Conservation (phyloP, 2,329 filamentous ascomycete species). For the Colletotrichum siamense region DNA sequence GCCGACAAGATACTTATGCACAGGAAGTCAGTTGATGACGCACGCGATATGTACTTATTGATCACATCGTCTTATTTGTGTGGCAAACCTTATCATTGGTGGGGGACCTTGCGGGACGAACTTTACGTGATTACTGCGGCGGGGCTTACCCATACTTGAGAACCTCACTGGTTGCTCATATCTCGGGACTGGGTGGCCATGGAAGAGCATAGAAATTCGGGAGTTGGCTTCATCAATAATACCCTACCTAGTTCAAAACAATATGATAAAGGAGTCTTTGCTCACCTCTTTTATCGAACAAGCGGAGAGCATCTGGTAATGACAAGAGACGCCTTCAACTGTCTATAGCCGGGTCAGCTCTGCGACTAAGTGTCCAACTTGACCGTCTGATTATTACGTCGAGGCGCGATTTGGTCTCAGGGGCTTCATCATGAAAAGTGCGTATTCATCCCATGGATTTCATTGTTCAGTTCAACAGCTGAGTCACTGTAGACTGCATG, state of each 20-base stretch:
- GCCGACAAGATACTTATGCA: rapidly evolving
- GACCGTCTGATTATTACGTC: rapidly evolving
- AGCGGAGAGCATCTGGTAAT: neutral
- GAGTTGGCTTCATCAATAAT: neutral
- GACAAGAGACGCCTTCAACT: neutral
- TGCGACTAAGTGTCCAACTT: rapidly evolving
- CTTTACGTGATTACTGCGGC: rapidly evolving
- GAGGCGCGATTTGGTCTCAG: neutral
- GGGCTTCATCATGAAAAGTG: neutral
- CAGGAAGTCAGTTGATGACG: neutral
- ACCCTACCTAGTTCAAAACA: neutral
- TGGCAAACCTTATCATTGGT: neutral
- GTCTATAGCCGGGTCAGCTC: rapidly evolving
- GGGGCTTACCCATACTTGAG: neutral
- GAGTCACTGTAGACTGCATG: neutral
- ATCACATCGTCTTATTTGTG: rapidly evolving
- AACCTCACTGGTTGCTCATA: neutral
- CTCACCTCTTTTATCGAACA: rapidly evolving
- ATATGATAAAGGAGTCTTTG: neutral
- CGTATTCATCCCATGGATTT: no score
- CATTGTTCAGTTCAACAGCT: neutral
- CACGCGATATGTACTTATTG: neutral
- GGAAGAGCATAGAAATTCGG: rapidly evolving
- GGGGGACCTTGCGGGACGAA: neutral
- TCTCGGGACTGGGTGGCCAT: rapidly evolving